These are phyloP conservation scores for Microthyrium microscopicum DNA, from an alignment of 2,329 filamentous ascomycete genomes.

Conservation along the genomic window DNA sequence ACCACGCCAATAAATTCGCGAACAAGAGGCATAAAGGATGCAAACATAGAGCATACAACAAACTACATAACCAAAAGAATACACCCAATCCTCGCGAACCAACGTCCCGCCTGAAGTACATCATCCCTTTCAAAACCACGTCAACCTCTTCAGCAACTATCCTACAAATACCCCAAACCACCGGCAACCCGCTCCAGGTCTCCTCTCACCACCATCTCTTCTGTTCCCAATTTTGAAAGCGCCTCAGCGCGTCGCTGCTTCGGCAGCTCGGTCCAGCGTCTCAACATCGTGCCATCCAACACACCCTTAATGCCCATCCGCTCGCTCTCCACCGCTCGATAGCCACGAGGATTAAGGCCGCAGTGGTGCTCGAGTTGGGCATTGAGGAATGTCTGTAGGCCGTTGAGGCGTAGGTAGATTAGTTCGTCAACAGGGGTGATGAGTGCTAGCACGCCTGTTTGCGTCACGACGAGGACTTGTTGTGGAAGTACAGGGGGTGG, in stretches of 20 bases:
- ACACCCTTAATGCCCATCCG: constrained; percentile 42
- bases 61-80: too few species aligned
- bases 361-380: constrained; percentile 60
- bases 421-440: constrained; percentile 65
- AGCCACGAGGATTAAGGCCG: constrained; percentile 69
- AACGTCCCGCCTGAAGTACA: too few species aligned
- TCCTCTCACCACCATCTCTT: constrained; percentile 48
- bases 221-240: constrained; percentile 53
- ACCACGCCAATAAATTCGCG: too few species aligned
- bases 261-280: constrained; percentile 59
- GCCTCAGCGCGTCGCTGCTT: constrained; percentile 57
- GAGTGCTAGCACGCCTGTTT: constrained; percentile 59
- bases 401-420: constrained; percentile 67
- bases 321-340: constrained; percentile 41
- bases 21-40: too few species aligned
- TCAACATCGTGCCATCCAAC: constrained; percentile 62
- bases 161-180: constrained; percentile 40
- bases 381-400: constrained; percentile 63
- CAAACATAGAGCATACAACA: too few species aligned
- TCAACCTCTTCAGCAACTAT: background rate
- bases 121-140: too few species aligned
- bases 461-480: constrained; percentile 52
- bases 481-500: constrained; percentile 17
- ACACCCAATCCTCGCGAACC: too few species aligned
- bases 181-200: constrained; percentile 53